Conservation (phyloP, 352 stramenopile genomes). For the Pythium monospermum region DNA sequence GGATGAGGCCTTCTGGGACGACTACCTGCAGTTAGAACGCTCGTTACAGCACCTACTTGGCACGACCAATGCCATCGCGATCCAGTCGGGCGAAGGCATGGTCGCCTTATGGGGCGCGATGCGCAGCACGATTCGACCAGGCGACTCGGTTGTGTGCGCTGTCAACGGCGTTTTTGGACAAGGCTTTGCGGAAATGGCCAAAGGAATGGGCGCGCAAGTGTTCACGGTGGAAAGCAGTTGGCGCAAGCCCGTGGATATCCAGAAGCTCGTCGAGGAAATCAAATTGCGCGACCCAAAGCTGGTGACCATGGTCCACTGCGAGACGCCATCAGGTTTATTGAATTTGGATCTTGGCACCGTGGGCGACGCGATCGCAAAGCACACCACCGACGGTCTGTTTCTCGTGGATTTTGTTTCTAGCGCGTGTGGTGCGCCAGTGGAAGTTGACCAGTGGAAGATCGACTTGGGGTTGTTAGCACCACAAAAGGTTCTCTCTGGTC, state of each 20-base stretch:
- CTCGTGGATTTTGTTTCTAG: conserved; percentile 58
- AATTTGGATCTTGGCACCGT: conserved; percentile 40
- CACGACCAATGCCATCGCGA: conserved; percentile 31
- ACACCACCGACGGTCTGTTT: conserved; percentile 48
- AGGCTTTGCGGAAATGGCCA: conserved; percentile 47
- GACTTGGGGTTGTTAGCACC: conserved; percentile 40
- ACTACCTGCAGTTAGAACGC: conserved; percentile 41
- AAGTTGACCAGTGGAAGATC: conserved; percentile 38
- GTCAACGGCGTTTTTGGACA: conserved; percentile 45
- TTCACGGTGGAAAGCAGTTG: conserved; percentile 34
- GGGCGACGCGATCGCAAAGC: conserved; percentile 29
- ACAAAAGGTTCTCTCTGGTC: conserved; percentile 45
- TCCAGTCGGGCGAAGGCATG: conserved; percentile 61
- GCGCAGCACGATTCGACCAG: conserved; percentile 35
- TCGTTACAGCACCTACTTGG: conserved; percentile 31
- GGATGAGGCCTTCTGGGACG: conserved; percentile 46
- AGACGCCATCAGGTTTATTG: conserved; percentile 43
- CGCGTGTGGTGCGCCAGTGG: conserved; percentile 28
- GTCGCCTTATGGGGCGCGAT: conserved; percentile 45
- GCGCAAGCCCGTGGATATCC: conserved; percentile 32
- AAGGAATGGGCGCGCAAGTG: conserved; percentile 33
- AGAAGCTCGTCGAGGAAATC: conserved; percentile 33
- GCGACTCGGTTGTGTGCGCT: conserved; percentile 40
- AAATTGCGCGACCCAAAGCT: conserved; percentile 36
- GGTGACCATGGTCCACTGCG: conserved; percentile 50